phyloP scores from a whole-genome alignment of 163 green algal genomes.

The Trebouxia gelatinosa region DNA sequence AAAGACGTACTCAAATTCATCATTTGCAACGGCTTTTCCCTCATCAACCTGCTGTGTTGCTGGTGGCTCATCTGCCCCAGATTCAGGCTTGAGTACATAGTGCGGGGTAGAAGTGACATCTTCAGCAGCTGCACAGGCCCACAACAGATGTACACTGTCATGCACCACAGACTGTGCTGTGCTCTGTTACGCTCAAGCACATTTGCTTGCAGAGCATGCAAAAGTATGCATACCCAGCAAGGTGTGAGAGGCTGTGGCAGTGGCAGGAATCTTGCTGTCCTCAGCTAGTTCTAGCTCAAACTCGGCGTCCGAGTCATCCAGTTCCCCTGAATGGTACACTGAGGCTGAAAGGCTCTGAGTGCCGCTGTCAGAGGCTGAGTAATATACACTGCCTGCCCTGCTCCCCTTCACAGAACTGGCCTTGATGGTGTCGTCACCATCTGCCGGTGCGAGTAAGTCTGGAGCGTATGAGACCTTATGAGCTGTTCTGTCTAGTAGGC shows the following conservation, averaged over 20 bases:
- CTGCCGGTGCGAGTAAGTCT: not conserved
- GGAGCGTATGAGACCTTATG: not conserved
- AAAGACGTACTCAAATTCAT: slow-evolving; percentile 55
- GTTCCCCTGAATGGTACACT: not conserved
- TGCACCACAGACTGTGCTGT: not conserved
- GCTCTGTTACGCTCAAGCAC: not conserved
- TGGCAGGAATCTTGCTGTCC: not conserved
- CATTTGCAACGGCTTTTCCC: slow-evolving; percentile 28
- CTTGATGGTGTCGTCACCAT: not conserved
- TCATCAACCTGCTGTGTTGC: too few relatives aligned
- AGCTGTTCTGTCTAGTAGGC: not conserved
- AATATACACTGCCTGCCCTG: not conserved
- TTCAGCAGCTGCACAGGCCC: not conserved
- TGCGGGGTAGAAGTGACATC: too few relatives aligned
- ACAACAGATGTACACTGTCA: not conserved
- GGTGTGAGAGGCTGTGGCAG: not conserved
- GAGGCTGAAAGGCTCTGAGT: not conserved
- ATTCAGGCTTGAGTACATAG: too few relatives aligned
- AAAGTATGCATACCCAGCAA: not conserved
- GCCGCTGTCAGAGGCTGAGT: slow-evolving; percentile 11
- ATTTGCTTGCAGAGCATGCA: not conserved
- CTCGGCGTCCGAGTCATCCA: not conserved
- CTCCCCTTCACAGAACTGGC: not conserved
- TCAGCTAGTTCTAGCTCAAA: not conserved
- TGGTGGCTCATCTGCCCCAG: too few relatives aligned